Evolutionary conservation across 805 yeast species (phyloP).

Genomic region (Saturnispora gosingensis): DNA sequence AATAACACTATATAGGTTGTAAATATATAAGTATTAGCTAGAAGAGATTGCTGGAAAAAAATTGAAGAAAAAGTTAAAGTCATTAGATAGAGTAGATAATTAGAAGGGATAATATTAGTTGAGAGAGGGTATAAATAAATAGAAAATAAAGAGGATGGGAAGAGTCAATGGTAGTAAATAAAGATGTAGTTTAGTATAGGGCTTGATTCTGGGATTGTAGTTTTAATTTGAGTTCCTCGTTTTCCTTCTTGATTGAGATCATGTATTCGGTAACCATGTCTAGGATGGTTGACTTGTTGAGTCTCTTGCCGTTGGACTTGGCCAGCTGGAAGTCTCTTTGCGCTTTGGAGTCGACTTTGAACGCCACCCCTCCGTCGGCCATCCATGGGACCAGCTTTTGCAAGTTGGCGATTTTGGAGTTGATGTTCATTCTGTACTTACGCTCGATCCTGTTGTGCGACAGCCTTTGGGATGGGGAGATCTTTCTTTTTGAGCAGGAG

Average conservation of each 20-base stretch:
- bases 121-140: not conserved
- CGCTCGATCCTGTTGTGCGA: slow-evolving; percentile 71
- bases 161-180: not conserved
- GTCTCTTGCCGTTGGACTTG: slow-evolving; percentile 26
- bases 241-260: not conserved
- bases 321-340: not conserved
- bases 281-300: slow-evolving; percentile 59
- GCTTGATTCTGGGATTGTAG: not conserved
- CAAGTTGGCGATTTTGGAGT: slow-evolving; percentile 59
- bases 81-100: not conserved
- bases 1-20: not conserved
- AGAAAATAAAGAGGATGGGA: not conserved
- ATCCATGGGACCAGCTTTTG: slow-evolving; percentile 64
- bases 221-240: not conserved
- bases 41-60: not conserved
- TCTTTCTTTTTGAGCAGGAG: not conserved
- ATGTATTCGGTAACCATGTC: slow-evolving; percentile 63
- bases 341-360: slow-evolving; percentile 33
- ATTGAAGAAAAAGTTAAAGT: not conserved
- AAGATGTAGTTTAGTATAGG: not conserved
- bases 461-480: slow-evolving; percentile 40
- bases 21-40: not conserved
- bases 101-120: not conserved
- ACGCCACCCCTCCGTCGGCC: slow-evolving; percentile 52
- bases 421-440: slow-evolving; percentile 61